Percentiles rank a stretch among this genome's conserved stretches.
Evolutionary conservation across 139 green algal species (phyloP).

Genomic region (Spirogloea muscicola): DNA sequence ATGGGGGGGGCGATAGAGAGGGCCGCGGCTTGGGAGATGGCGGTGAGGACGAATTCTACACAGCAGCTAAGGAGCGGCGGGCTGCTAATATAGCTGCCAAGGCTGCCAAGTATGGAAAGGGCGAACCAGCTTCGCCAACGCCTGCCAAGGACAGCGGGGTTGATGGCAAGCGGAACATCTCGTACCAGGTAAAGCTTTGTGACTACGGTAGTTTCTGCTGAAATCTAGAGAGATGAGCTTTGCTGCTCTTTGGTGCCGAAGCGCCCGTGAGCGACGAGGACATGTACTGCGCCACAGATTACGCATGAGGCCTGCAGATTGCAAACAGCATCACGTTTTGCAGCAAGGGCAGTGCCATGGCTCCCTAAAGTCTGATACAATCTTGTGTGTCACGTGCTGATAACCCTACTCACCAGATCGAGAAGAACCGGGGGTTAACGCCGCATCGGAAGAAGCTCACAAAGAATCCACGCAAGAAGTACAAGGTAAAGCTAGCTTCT

Average conservation of each 20-base stretch:
- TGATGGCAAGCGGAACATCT: neutral
- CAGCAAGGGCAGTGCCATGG: neutral
- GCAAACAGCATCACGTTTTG: neutral
- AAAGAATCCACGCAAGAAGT: constrained; percentile 88
- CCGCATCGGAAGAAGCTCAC: constrained; percentile 84
- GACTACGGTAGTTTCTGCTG: neutral
- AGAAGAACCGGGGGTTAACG: constrained; percentile 94
- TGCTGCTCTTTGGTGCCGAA: neutral
- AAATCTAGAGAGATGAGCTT: neutral
- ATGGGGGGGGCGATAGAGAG: constrained; percentile 9
- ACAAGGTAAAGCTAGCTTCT: constrained; percentile 43
- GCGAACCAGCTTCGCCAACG: neutral
- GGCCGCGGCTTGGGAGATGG: constrained; percentile 15
- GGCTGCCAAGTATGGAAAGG: constrained; percentile 45
- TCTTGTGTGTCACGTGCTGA: constrained; percentile 11
- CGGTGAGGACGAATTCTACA: constrained; percentile 74
- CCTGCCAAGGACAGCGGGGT: neutral
- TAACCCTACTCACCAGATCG: no score
- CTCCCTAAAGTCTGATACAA: neutral
- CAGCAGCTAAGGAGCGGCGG: constrained; percentile 45
- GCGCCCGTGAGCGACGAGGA: no score
- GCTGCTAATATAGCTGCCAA: constrained; percentile 13
- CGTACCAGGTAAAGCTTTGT: neutral
- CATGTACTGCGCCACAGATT: neutral
- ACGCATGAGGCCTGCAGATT: neutral